Evolutionary conservation across 192 early-diverging fungal genomes (phyloP), one percentile per base, ranked within the genome.

Genomic region (Linnemannia schmuckeri): DNA sequence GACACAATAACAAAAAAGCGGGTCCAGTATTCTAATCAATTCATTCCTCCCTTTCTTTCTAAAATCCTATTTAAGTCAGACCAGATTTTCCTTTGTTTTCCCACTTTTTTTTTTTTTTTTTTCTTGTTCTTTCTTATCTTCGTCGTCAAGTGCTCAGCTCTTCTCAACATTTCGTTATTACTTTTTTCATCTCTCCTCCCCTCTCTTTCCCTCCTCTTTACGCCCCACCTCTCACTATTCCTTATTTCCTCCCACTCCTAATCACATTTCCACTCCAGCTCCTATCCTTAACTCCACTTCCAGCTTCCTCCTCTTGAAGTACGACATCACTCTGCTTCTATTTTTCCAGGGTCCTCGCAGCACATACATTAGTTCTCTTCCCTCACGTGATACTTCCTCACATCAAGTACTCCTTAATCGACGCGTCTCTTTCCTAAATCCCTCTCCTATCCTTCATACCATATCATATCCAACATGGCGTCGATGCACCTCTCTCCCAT

Each of bases 1-100:
- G n/a, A 61, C 55, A 27, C 55, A 61, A n/a, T 61, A 27, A 8
- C 55, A 61, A 61, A 61, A 55, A 27, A 61, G 55, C 55, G n/a
- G 55, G 55, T 61, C 24, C 24, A 27, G 35, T 55, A 81, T 70
- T 81, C 80, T 74, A 20, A 76, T 52, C 68, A 81, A 81, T 81
- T 81, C 73, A 81, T 54, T 81, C 72, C n/a, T 8, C 42, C 37
- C 4, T 13, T n/a, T 30, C 42, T 55, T 70, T 81, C 55, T 66
- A 22, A 57, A 75, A 81, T 81, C 49, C 44, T 81, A 81, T 81
- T 75, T 75, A 81, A 46, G 73, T 44, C 80, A 46, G 80, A 55
- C 72, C 63, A 44, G 38, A 42, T 57, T 81, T 71, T 42, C 66
- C 41, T 30, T 68, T 74, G 33, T 27, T 47, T 27, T 74, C 41